A percentile compares a stretch with the other conserved stretches of the same genome.
These are phyloP conservation scores for Thymus mandschuricus DNA, from an alignment of 257 asterid genomes.

Conservation along the genomic window DNA sequence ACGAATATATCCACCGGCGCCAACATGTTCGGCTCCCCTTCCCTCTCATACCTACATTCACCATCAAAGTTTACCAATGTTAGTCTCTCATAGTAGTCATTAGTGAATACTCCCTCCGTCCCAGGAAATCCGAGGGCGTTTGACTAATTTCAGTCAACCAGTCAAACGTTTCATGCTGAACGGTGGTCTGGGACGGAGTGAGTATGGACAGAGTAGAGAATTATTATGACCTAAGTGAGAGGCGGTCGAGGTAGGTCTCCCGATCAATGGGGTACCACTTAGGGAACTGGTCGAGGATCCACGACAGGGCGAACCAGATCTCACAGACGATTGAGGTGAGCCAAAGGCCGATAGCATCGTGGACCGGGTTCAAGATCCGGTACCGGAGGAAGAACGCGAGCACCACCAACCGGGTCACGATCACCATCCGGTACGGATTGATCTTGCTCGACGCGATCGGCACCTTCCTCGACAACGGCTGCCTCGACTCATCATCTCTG, in stretches of 20 bases:
- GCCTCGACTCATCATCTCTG: constrained; percentile 94
- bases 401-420: constrained; percentile 78
- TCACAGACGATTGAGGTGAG: constrained; percentile 93
- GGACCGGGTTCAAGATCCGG: constrained; percentile 87
- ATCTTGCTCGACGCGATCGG: constrained; percentile 93
- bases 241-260: constrained; percentile 95
- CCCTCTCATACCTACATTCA: constrained; percentile 59
- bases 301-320: constrained; percentile 95
- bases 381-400: constrained; percentile 87
- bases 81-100: too few species aligned
- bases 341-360: constrained; percentile 95
- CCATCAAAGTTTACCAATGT: too few species aligned
- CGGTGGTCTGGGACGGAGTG: too few species aligned
- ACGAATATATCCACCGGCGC: constrained; percentile 86
- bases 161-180: too few species aligned
- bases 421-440: constrained; percentile 96
- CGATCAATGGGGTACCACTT: constrained; percentile 95
- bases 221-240: constrained; percentile 56
- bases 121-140: too few species aligned
- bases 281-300: constrained; percentile 99
- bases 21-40: constrained; percentile 92
- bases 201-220: too few species aligned
- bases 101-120: too few species aligned
- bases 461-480: constrained; percentile 91
- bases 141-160: too few species aligned